Conservation (phyloP, 441 rosid species). For the Manihot esculenta region DNA sequence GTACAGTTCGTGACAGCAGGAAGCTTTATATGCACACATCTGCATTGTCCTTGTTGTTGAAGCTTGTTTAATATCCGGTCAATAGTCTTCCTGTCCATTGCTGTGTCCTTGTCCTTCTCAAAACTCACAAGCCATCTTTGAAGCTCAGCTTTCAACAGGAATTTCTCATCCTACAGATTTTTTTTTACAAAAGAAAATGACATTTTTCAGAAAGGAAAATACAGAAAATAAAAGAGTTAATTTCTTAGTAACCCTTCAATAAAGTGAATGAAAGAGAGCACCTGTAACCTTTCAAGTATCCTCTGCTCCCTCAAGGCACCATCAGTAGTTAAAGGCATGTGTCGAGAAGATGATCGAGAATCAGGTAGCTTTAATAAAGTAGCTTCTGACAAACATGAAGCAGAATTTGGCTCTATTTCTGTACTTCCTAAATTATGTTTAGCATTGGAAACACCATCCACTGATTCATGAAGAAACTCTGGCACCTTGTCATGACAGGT, state of each 20-base stretch:
- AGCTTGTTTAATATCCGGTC: conserved; percentile 74
- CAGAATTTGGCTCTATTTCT: conserved; percentile 34
- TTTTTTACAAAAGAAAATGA: conserved; percentile 11
- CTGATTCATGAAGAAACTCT: conserved; percentile 38
- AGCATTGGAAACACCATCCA: conserved; percentile 33
- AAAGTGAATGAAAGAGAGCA: conserved; percentile 30
- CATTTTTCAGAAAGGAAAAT: neutral
- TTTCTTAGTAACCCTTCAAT: conserved; percentile 16
- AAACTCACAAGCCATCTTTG: conserved; percentile 78
- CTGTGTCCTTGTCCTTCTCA: conserved; percentile 76
- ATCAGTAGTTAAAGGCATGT: conserved; percentile 55
- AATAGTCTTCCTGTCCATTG: conserved; percentile 80
- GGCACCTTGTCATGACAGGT: conserved; percentile 35
- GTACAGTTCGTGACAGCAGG: conserved; percentile 86
- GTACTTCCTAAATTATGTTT: conserved; percentile 32
- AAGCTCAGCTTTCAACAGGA: conserved; percentile 76
- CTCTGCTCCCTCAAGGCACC: conserved; percentile 82
- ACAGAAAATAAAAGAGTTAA: conserved; percentile 15
- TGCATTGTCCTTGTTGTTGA: conserved; percentile 87
- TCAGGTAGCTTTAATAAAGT: conserved; percentile 31
- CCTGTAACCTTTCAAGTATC: conserved; percentile 78
- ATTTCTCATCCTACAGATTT: conserved; percentile 67
- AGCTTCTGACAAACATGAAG: conserved; percentile 34
- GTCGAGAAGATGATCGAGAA: conserved; percentile 43
- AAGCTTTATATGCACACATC: conserved; percentile 53